Percentiles rank a stretch among this genome's conserved stretches.
Conservation (phyloP, 1,284 basidiomycete species). For the Sporisorium reilianum region DNA sequence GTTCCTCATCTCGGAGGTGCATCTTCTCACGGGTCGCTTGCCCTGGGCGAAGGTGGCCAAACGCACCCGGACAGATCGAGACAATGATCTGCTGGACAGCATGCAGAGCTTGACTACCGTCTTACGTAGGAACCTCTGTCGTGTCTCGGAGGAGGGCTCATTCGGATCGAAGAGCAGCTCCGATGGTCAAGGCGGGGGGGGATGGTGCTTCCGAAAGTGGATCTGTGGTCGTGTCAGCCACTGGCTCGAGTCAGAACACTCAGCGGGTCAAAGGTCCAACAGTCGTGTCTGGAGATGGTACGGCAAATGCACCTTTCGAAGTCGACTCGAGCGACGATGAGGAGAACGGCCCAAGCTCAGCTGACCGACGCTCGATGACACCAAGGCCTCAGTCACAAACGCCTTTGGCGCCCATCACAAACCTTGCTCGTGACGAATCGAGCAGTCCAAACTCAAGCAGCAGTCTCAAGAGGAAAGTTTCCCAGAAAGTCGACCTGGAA, state of each 20-base stretch:
- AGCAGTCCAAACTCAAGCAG: not conserved
- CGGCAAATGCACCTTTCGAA: slow-evolving; percentile 3
- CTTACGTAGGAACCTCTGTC: slow-evolving; percentile 22
- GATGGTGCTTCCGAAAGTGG: not conserved
- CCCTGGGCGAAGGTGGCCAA: slow-evolving; percentile 33
- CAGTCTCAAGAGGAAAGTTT: slow-evolving; percentile 19
- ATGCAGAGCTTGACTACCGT: slow-evolving; percentile 20
- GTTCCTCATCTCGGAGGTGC: slow-evolving; percentile 26
- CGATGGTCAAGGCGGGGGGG: too few species aligned
- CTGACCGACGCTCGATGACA: not conserved
- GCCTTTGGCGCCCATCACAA: not conserved
- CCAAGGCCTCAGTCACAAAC: not conserved
- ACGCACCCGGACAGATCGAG: slow-evolving; percentile 14
- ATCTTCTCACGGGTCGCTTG: slow-evolving; percentile 34
- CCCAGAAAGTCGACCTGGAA: slow-evolving; percentile 1
- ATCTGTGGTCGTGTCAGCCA: not conserved
- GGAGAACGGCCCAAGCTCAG: not conserved
- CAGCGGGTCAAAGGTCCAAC: not conserved
- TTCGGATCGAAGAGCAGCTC: too few species aligned
- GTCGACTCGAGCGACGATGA: slow-evolving; percentile 15
- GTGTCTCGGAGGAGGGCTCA: slow-evolving; percentile 18
- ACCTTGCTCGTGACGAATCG: not conserved
- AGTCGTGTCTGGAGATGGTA: slow-evolving; percentile 1
- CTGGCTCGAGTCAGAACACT: not conserved
- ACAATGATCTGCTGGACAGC: slow-evolving; percentile 22